Percentiles rank a stretch among this genome's conserved stretches.
Evolutionary conservation across 2,329 filamentous ascomycete species (phyloP).

Genomic region (Arthrocladium fulminans): DNA sequence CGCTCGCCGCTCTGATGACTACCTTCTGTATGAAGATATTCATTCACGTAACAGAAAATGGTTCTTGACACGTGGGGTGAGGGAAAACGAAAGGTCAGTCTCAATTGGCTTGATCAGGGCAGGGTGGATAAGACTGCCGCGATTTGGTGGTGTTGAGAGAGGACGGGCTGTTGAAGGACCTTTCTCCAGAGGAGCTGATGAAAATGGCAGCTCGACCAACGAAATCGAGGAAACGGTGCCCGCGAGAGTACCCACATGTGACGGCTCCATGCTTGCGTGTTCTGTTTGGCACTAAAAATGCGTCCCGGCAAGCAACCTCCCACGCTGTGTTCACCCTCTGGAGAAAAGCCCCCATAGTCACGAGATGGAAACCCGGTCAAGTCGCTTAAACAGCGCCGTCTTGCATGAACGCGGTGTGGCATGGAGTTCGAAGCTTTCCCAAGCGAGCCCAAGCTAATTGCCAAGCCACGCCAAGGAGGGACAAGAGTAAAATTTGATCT

Average conservation of each 20-base stretch:
- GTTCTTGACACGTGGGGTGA: not conserved
- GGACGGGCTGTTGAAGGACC: not conserved
- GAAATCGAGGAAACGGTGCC: too few relatives aligned
- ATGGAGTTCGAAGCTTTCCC: not conserved
- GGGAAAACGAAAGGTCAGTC: not conserved
- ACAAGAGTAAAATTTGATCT: slow-evolving; percentile 7
- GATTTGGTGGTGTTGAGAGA: not conserved
- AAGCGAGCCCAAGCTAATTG: not conserved
- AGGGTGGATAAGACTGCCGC: not conserved
- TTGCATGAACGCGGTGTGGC: not conserved
- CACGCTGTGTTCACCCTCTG: too few relatives aligned
- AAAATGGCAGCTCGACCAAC: not conserved
- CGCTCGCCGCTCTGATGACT: not conserved
- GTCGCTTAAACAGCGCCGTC: too few relatives aligned
- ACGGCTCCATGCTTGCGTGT: not conserved
- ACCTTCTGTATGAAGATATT: not conserved
- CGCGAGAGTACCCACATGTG: not conserved
- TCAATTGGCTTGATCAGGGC: slow-evolving; percentile 7
- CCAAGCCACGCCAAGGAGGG: not conserved
- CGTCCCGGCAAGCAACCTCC: not conserved
- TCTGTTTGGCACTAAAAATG: not conserved
- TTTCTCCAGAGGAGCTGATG: not conserved
- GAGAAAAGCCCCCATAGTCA: too few relatives aligned
- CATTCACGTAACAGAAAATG: not conserved
- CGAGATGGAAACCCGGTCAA: too few relatives aligned